Evolutionary conservation across 208 protist species (phyloP), one percentile per base, ranked within the genome.

Genomic region (Phytomonas sp.): DNA sequence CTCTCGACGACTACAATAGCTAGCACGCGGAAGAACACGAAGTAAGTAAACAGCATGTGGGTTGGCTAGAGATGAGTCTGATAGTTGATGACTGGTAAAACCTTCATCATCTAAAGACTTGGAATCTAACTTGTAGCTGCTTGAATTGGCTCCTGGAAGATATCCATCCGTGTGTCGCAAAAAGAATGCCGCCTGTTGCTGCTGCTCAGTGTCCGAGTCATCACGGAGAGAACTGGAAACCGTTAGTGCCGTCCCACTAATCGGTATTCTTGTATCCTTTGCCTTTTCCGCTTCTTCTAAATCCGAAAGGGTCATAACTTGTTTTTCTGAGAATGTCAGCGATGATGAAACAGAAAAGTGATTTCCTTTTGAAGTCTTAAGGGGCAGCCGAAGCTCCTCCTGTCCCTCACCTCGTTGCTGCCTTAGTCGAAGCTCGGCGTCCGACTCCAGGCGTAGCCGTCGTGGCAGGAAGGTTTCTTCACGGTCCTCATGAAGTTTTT

Each of bases 1-100:
- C 75, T 93, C 90, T 13, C 90, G 87, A 23, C 90, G 79, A 63
- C 86, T 93, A 75, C 84, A 92, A 72, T 87, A 91, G 2, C 90
- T 84, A 5, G 90, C 88, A 33, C 90, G 87, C 26, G 86, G 88
- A 26, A 96, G 72, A 61, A 78, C 78, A 23, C 90, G 87, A 56
- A 93, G 76, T 37, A 96, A 78, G 74, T 88, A 79, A 28, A 95
- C 89, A 63, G 61, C 23, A 71, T 81, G 37, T 20, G 46, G 34
- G 23, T 56, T 56, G 46, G 20, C 46, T 56, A 56, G 46, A 56
- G 46, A 56, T 26, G 46, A 56, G 20, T 56, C 46, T 26, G 46
- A 56, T 56, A 56, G 46, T 26, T 56, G 46, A 56, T 56, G 46
- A 56, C 6, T 23, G 46, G 8, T 56, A 23, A 56, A 56, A 17